Evolutionary conservation across 257 asterid species (phyloP).

Genomic region (Voacanga thouarsii): DNA sequence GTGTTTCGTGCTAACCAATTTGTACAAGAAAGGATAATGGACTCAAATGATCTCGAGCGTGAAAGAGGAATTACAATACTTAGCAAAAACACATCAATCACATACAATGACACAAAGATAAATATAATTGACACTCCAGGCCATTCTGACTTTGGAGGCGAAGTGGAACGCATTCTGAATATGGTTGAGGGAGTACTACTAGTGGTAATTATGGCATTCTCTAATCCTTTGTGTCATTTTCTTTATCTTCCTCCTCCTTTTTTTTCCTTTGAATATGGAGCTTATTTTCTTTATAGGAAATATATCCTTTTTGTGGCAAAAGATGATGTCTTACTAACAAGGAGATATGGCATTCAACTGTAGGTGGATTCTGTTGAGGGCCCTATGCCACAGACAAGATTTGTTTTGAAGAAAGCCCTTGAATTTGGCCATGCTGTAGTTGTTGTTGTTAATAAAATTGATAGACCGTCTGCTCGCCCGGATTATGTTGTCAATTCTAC

Average conservation of each 20-base stretch:
- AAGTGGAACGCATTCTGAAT: constrained; percentile 97
- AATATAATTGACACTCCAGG: constrained; percentile 98
- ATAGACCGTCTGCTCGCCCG: constrained; percentile 96
- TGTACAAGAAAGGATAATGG: constrained; percentile 96
- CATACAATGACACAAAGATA: constrained; percentile 79
- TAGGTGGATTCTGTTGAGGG: constrained; percentile 99
- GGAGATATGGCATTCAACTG: constrained; percentile 24
- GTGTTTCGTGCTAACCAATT: constrained; percentile 92
- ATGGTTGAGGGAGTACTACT: constrained; percentile 99
- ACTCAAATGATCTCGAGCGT: constrained; percentile 95
- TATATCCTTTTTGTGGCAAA: background rate
- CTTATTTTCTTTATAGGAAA: background rate
- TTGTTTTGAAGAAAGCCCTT: constrained; percentile 97
- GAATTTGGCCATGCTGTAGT: constrained; percentile 97
- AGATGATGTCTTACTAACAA: constrained; percentile 20
- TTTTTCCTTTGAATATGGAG: background rate
- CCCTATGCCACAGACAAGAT: constrained; percentile 99
- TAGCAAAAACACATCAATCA: constrained; percentile 95
- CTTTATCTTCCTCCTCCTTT: background rate
- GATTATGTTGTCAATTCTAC: constrained; percentile 90
- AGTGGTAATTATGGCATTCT: constrained; percentile 54
- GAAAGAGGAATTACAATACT: constrained; percentile 98
- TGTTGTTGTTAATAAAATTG: constrained; percentile 95
- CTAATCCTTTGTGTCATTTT: background rate
- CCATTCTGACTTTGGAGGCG: constrained; percentile 99